Evolutionary conservation across 345 rosid genomes (phyloP), one percentile per base, ranked within the genome.

Genomic region (Brassica juncea): DNA sequence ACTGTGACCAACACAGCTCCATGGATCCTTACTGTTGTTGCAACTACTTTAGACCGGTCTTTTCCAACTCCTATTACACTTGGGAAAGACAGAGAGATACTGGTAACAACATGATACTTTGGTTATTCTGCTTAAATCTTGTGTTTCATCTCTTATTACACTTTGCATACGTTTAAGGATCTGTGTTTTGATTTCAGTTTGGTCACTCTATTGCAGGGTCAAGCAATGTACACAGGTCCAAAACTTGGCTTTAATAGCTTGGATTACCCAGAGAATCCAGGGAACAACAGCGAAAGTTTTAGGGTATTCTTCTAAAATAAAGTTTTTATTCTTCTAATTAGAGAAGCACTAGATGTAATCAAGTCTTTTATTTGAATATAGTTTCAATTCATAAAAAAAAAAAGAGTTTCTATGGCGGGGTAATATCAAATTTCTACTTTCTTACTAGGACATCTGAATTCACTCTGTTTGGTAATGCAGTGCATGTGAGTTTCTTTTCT

Each of bases 401-500:
- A 23, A 23, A 23, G 25, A 23, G 25, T 23, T 23, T 23, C 25
- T 23, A 23, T 23, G 25, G 25, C 25, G 25, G 25, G 25, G 25
- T 23, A 23, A 23, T 23, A 23, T 23, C 25, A 23, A 23, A 23
- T 23, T 23, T 23, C 25, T 23, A 23, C 25, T 23, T 23, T 23
- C 25, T 23, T 23, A 23, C 25, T 23, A 23, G 25, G 25, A 23
- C 25, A 23, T 23, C 25, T 23, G 25, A 23, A 23, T 23, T 23
- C 25, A 23, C 25, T 23, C 25, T 23, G 25, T 23, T 23, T 23
- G 25, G 25, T 23, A 23, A 23, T 44, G 54, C 54, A 78, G 81
- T 34, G 61, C 9, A 6, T 78, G 81, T 72, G 81, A 72, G 59
- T 1, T 0, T 0, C 77, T 65, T 19, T 7, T 1, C 19, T 3